phyloP scores from a whole-genome alignment of 2,329 filamentous ascomycete genomes.

The Fusarium beomiforme region DNA sequence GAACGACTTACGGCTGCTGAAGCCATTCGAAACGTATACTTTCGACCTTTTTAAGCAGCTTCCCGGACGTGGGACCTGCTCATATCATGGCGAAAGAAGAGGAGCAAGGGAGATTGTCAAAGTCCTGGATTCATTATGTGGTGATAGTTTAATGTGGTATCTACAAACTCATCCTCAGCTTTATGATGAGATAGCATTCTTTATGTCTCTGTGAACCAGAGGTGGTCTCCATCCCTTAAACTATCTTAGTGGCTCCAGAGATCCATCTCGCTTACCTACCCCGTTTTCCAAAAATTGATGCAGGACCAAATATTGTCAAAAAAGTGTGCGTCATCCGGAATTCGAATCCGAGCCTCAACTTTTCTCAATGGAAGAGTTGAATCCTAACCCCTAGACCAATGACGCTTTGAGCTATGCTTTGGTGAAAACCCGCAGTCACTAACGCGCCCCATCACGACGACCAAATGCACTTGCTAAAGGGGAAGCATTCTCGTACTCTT shows the following conservation, averaged over 20 bases:
- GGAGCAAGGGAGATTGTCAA: too few species aligned
- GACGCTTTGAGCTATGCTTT: background rate
- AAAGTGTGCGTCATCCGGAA: constrained; percentile 22
- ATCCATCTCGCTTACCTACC: background rate
- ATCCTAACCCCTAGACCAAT: constrained; percentile 28
- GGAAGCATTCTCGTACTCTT: too few species aligned
- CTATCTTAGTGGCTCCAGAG: rapidly evolving
- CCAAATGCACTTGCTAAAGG: too few species aligned
- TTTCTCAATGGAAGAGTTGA: constrained; percentile 26
- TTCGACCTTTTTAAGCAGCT: background rate
- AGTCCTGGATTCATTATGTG: too few species aligned
- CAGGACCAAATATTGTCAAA: background rate
- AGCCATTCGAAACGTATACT: background rate
- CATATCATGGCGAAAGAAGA: too few species aligned
- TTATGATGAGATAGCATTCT: too few species aligned
- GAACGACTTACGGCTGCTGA: background rate
- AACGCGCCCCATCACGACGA: background rate
- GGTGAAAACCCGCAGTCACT: background rate
- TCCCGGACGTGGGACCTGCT: background rate
- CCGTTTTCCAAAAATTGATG: background rate
- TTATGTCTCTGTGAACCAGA: too few species aligned
- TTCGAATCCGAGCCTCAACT: constrained; percentile 29
- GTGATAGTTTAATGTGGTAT: too few species aligned
- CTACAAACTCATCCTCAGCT: background rate
- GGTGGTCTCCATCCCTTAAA: background rate